Conservation (phyloP, 2,329 filamentous ascomycete species). For the Botryosphaeria agaves region DNA sequence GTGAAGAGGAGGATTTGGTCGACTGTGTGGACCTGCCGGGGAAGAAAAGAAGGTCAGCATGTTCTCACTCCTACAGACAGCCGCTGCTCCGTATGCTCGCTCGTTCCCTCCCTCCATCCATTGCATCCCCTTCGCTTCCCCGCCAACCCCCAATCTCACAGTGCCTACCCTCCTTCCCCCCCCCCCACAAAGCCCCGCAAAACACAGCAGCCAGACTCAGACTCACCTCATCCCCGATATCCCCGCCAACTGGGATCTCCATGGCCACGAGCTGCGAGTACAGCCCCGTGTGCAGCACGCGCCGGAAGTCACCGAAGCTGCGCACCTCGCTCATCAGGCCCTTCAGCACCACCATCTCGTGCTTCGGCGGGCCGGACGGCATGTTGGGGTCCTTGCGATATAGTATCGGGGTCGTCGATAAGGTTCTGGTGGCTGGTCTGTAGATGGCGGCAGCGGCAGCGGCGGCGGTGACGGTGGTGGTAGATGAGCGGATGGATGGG, state of each 20-base stretch:
- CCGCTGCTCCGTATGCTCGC: background rate
- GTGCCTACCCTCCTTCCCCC: background rate
- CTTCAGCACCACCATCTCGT: slow-evolving; percentile 44
- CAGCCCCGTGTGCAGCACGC: slow-evolving; percentile 44
- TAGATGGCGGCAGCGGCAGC: no score
- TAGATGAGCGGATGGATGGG: no score
- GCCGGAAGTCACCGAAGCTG: slow-evolving; percentile 40
- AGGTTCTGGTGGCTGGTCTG: slow-evolving; percentile 1
- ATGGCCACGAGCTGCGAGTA: slow-evolving; percentile 47
- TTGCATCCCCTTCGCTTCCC: no score
- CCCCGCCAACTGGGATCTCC: slow-evolving; percentile 44
- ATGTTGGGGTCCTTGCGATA: slow-evolving; percentile 17
- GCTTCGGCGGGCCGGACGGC: slow-evolving; percentile 14
- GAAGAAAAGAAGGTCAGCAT: background rate
- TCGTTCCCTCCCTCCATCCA: no score
- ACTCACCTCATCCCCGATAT: slow-evolving; percentile 47
- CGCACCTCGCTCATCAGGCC: slow-evolving; percentile 36
- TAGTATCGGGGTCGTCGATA: slow-evolving; percentile 8
- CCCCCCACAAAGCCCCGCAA: background rate
- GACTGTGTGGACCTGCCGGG: slow-evolving; percentile 32
- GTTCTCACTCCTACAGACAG: background rate
- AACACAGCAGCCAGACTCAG: background rate
- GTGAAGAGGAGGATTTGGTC: slow-evolving; percentile 51
- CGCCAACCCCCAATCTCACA: no score
- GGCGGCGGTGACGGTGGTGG: no score